A percentile compares a stretch with the other conserved stretches of the same genome.
These are phyloP conservation scores for Marasmius tenuissimus DNA, from an alignment of 1,284 basidiomycete species.

Conservation along the genomic window DNA sequence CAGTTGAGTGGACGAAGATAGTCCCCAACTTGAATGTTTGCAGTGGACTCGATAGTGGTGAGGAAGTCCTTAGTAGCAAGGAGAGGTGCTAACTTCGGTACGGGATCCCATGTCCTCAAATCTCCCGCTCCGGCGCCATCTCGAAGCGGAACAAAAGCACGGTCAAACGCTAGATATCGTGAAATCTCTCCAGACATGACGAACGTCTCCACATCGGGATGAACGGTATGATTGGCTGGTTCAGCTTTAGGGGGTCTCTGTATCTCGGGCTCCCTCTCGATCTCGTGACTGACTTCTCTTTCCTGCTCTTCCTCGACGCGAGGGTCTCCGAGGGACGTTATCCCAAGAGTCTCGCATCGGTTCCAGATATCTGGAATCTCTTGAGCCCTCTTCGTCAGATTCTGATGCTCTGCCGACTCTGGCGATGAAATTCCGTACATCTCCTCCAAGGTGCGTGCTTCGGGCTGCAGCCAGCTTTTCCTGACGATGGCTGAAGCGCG, in stretches of 20 bases:
- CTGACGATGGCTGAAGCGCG: conserved; percentile 17
- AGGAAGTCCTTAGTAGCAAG: conserved; percentile 32
- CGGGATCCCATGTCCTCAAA: neutral
- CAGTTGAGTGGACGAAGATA: conserved; percentile 45
- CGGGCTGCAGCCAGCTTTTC: conserved; percentile 36
- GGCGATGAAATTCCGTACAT: conserved; percentile 31
- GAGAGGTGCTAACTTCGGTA: conserved; percentile 19
- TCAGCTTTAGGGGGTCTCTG: conserved; percentile 29
- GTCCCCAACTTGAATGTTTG: conserved; percentile 18
- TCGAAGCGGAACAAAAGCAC: conserved; percentile 14
- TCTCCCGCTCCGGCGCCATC: neutral
- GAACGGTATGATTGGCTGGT: conserved; percentile 24
- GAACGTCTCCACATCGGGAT: conserved; percentile 26
- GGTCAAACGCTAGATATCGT: conserved; percentile 12
- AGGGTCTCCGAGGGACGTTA: conserved; percentile 14
- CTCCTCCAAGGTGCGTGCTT: conserved; percentile 36
- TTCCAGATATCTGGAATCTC: conserved; percentile 23
- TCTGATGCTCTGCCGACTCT: neutral
- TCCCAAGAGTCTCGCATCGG: conserved; percentile 30
- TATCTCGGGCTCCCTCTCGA: conserved; percentile 39
- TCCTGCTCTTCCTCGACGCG: conserved; percentile 51
- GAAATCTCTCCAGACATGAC: conserved; percentile 14
- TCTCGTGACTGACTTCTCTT: conserved; percentile 44
- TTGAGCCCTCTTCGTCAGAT: conserved; percentile 1
- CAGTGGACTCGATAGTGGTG: conserved; percentile 19